phyloP scores from a whole-genome alignment of 768 basidiomycete genomes.

The Suillus tomentosus region DNA sequence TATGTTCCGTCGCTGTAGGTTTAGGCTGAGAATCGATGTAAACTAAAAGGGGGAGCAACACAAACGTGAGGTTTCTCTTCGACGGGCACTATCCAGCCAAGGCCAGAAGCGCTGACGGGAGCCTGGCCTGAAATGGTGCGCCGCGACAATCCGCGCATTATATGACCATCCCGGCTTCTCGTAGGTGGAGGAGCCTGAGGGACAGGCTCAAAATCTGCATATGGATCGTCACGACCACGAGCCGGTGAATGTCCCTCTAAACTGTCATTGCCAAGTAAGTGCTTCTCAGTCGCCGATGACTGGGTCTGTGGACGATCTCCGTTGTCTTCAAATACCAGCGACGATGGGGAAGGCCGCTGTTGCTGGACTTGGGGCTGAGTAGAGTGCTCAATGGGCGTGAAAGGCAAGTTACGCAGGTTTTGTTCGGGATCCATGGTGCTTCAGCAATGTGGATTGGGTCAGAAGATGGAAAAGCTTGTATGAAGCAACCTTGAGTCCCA shows the following conservation, averaged over 20 bases:
- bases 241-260: conserved; percentile 13
- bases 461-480: not conserved
- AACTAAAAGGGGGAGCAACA: conserved; percentile 7
- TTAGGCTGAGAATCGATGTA: not conserved
- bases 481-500: not conserved
- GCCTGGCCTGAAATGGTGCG: conserved; percentile 8
- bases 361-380: not conserved
- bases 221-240: conserved; percentile 12
- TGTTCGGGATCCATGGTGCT: conserved; percentile 21
- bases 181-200: conserved; percentile 11
- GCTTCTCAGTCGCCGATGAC: conserved; percentile 16
- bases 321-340: not conserved
- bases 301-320: not conserved
- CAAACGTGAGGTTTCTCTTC: conserved; percentile 22
- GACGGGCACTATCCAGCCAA: conserved; percentile 32
- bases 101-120: conserved; percentile 3
- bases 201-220: conserved; percentile 13
- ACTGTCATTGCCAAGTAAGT: conserved; percentile 8
- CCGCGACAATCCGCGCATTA: conserved; percentile 16
- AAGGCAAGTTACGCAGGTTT: conserved; percentile 1
- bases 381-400: not conserved
- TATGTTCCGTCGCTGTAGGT: conserved; percentile 38
- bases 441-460: not conserved
- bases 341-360: not conserved
- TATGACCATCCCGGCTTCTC: conserved; percentile 21